These are phyloP conservation scores for Xylaria sp. DNA, from an alignment of 2,329 filamentous ascomycete species.

Conservation along the genomic window DNA sequence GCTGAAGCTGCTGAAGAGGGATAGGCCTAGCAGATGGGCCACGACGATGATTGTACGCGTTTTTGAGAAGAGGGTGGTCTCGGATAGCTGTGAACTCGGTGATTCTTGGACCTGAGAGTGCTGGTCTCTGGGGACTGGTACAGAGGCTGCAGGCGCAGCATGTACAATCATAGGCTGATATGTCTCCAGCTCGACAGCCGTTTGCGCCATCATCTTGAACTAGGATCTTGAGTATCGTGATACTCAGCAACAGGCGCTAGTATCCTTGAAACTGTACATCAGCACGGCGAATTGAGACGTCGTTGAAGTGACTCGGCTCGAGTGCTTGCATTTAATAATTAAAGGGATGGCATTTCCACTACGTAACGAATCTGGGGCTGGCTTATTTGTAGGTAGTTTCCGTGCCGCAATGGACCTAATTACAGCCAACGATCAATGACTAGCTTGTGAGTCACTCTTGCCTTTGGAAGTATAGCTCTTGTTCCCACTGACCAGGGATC, in stretches of 20 bases:
- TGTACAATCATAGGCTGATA: not conserved
- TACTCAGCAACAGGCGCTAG: not conserved
- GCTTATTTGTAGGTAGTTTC: not conserved
- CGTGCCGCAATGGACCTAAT: no score
- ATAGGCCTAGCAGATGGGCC: not conserved
- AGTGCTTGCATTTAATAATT: not conserved
- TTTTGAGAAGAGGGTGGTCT: not conserved
- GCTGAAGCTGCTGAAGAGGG: constrained; percentile 15
- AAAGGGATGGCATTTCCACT: not conserved
- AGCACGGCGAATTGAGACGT: not conserved
- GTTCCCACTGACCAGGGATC: no score
- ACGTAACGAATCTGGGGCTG: not conserved
- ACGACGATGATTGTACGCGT: constrained; percentile 1
- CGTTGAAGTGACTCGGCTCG: not conserved
- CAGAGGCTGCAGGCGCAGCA: not conserved
- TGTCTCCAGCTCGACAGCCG: not conserved
- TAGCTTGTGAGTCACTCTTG: not conserved
- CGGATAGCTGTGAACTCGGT: not conserved
- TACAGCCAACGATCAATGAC: not conserved
- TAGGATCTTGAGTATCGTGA: not conserved
- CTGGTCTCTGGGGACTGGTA: not conserved
- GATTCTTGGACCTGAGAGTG: not conserved
- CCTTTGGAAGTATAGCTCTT: no score
- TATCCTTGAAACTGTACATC: not conserved
- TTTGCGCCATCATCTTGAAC: not conserved